Evolutionary conservation across 225 moss, liverwort and hornwort species (phyloP), one percentile per base, ranked within the genome.

Genomic region (Anthoceros angustus): DNA sequence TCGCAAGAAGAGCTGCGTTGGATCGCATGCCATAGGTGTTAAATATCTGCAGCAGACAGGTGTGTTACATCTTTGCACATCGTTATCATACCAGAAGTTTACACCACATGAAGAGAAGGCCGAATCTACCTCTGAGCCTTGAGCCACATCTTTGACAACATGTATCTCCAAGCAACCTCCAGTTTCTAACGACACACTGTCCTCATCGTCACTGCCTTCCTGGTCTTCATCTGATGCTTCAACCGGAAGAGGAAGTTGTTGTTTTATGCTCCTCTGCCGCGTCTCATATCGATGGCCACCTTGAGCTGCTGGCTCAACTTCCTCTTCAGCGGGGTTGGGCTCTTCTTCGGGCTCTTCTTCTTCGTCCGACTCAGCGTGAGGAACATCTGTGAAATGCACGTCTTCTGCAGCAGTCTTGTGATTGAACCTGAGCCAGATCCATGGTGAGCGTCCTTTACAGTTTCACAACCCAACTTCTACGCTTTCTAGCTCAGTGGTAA

Each of bases 341-440:
- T 50, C 49, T 14, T 20, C 49, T 50, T 50, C 8, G 20, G 8
- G 14, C 4, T 7, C 63, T 42, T 69, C 70, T 40, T 82, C 76
- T 61, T 43, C 39, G 40, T 63, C 76, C 18, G 63, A 46, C 46
- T 80, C 75, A 0, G 78, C 77, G 64, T 87, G 82, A 32, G 83
- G 83, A 72, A 80, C 78, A 15, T 70, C 69, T 25, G 85, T 90
- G 46, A 89, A 79, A 67, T 93, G 93, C 62, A 93, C 93, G 76
- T 93, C 87, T 68, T 93, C 89, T 39, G 78, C 84, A 73, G 74
- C 84, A 68, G 86, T 93, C 79, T 86, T 93, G 73, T 93, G 93
- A 67, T 89, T 93, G 71, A 93, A 93, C 63, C 89, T 93, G 80
- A 74, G 68, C 41, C 39, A 55, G 15, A 25, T n/a, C 42, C n/a